Evolutionary conservation across 768 basidiomycete genomes (phyloP), one percentile per base, ranked within the genome.

Genomic region (Kwoniella dejecticola): DNA sequence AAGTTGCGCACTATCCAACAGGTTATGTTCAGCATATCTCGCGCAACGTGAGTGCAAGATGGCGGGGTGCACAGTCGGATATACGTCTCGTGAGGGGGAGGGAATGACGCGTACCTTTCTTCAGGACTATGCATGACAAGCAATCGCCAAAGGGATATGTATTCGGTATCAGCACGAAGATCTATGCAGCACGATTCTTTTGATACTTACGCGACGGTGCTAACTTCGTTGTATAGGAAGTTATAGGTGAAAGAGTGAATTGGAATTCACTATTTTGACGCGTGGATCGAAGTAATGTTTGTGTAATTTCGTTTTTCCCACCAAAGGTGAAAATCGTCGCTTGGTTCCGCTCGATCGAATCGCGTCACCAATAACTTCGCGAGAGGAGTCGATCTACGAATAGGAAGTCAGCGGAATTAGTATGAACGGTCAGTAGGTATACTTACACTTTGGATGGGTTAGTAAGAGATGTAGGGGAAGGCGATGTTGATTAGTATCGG

Each of bases 61-160:
- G 21, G 13, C 12, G 19, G 4, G 24, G 26, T 13, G 33, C 10
- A 48, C 8, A 49, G 8, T 19, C 1, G 2, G 24, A 48, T 11
- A 63, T 63, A 63, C n/a, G 44, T 0, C 10, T 15, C 12, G 2
- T 8, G 21, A 27, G 44, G 40, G 5, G 48, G 33, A 29, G 21
- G 36, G 41, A 23, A 15, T n/a, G 50, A 62, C 60, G 60, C 60
- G 45, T 62, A 62, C 60, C 52, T 62, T 53, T 33, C 21, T 45
- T 26, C 26, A 7, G 8, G 26, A 19, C 26, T 60, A 52, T 60
- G 40, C 33, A 60, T 12, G 3, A 29, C 44, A n/a, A 19, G 19
- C 21, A 38, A 15, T 23, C 41, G n/a, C 41, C 30, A 12, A 24
- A n/a, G n/a, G 40, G 17, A 8, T 13, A 29, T 53, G 10, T 15